phyloP scores from a whole-genome alignment of 2,329 filamentous ascomycete genomes.

The Nectriaceae sp. region DNA sequence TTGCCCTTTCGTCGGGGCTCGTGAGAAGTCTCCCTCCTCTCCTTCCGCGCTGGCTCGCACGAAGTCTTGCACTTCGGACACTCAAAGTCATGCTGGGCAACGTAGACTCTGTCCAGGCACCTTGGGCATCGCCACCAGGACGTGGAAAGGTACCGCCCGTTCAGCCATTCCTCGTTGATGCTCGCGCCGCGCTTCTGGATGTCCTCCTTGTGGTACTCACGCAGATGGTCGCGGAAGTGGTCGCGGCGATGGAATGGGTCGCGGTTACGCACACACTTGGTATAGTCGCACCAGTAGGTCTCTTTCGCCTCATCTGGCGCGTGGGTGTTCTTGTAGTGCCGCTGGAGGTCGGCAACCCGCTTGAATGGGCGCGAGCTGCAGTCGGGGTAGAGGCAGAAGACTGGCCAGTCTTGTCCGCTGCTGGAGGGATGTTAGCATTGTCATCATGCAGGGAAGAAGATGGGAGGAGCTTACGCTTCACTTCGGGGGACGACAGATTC shows the following conservation, averaged over 20 bases:
- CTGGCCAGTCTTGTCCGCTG: slow-evolving; percentile 30
- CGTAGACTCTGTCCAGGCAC: slow-evolving; percentile 49
- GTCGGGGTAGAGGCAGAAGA: slow-evolving; percentile 40
- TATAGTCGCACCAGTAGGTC: slow-evolving; percentile 54
- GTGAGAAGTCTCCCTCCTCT: slow-evolving; percentile 7
- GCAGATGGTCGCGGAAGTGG: slow-evolving; percentile 59
- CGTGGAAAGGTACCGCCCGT: slow-evolving; percentile 38
- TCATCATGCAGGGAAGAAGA: background rate
- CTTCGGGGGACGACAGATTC: slow-evolving; percentile 9
- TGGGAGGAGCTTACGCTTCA: slow-evolving; percentile 17
- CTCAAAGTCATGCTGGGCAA: slow-evolving; percentile 43
- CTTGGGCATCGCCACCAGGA: slow-evolving; percentile 58
- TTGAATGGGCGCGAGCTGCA: slow-evolving; percentile 51
- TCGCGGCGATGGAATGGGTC: slow-evolving; percentile 56
- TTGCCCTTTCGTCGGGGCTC: slow-evolving; percentile 17
- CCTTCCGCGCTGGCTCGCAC: slow-evolving; percentile 47
- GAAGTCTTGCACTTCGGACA: slow-evolving; percentile 49
- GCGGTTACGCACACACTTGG: slow-evolving; percentile 44
- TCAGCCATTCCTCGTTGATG: slow-evolving; percentile 40
- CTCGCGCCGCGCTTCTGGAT: slow-evolving; percentile 48
- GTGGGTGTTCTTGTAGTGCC: slow-evolving; percentile 55
- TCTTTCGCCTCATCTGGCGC: slow-evolving; percentile 42
- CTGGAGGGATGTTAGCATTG: background rate
- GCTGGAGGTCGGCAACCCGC: slow-evolving; percentile 55
- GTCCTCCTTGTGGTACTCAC: slow-evolving; percentile 58